phyloP scores from a whole-genome alignment of 257 asterid species.

The Solanum tarapatanum region DNA sequence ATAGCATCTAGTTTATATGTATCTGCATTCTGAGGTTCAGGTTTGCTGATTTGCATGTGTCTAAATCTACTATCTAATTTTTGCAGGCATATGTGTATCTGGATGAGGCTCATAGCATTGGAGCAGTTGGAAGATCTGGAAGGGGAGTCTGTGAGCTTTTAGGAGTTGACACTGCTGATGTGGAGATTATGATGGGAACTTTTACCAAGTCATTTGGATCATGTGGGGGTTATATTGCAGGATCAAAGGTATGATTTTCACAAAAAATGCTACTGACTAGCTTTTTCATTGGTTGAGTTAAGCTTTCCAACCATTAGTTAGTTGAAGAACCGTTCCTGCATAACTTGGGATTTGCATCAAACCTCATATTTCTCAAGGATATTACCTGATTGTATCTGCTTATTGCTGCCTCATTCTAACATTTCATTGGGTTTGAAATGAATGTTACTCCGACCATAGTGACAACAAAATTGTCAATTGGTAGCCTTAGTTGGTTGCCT shows the following conservation, averaged over 20 bases:
- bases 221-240: constrained; percentile 94
- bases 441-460: not conserved
- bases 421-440: not conserved
- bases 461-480: not conserved
- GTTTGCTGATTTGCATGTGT: not conserved
- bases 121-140: constrained; percentile 89
- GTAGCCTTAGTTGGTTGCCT: not conserved
- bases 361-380: not conserved
- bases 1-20: not conserved
- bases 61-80: not conserved
- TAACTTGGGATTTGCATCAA: not conserved
- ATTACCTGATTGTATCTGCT: not conserved
- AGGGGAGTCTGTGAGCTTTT: constrained; percentile 95
- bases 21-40: not conserved
- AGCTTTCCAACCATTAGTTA: not conserved
- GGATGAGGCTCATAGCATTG: constrained; percentile 99
- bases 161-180: constrained; percentile 94
- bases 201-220: constrained; percentile 98
- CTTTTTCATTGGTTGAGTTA: not conserved
- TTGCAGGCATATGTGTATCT: constrained; percentile 71
- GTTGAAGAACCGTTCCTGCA: not conserved
- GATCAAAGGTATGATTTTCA: constrained; percentile 55
- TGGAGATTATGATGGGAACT: constrained; percentile 97
- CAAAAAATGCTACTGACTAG: not conserved
- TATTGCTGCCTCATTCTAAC: not conserved